A percentile compares a stretch with the other conserved stretches of the same genome.
These are phyloP conservation scores for Sugiyamaella novakii DNA, from an alignment of 1,139 yeast species.

Conservation along the genomic window DNA sequence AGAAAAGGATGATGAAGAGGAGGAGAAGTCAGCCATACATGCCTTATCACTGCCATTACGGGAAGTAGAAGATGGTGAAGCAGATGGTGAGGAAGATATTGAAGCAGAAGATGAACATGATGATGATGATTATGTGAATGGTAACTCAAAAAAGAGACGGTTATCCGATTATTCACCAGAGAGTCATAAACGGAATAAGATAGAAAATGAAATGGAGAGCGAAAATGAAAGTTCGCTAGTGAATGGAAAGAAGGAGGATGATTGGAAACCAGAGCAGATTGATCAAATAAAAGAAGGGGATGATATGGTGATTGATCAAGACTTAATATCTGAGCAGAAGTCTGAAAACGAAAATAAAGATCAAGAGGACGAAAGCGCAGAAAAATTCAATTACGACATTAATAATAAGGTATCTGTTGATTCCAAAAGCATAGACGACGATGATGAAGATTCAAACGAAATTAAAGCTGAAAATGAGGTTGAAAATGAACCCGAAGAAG, in stretches of 20 bases:
- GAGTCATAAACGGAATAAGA: slow-evolving; percentile 1
- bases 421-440: background rate
- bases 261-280: background rate
- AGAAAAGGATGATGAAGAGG: slow-evolving; percentile 22
- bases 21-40: slow-evolving; percentile 14
- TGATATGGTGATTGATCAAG: no score
- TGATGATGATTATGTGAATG: background rate
- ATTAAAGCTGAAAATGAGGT: background rate
- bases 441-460: background rate
- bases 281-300: no score
- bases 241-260: background rate
- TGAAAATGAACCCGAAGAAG: slow-evolving; percentile 14
- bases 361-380: background rate
- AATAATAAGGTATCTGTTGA: background rate
- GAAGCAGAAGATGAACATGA: slow-evolving; percentile 11
- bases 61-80: slow-evolving; percentile 15
- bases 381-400: no score
- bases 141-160: slow-evolving; percentile 3
- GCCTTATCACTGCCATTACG: slow-evolving; percentile 6
- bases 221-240: background rate
- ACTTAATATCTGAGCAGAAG: no score
- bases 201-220: background rate
- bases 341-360: background rate
- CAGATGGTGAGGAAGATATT: background rate
- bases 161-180: slow-evolving; percentile 3